phyloP scores from a whole-genome alignment of 2,329 filamentous ascomycete species.

The Teratosphaeria epicoccoides region DNA sequence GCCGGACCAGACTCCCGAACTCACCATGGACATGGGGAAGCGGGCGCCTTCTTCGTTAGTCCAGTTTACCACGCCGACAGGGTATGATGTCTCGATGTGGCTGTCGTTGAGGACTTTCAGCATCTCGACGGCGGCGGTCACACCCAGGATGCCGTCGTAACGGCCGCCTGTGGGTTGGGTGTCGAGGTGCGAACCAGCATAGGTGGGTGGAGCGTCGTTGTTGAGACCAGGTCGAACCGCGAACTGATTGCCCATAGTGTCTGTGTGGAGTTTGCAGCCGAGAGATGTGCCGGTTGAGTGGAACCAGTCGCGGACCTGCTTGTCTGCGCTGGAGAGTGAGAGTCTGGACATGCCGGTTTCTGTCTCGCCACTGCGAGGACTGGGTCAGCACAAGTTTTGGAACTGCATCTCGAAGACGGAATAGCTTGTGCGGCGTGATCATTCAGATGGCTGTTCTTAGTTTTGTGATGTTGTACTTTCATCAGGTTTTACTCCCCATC shows the following conservation, averaged over 20 bases:
- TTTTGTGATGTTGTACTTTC: slow-evolving; percentile 10
- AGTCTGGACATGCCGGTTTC: slow-evolving; percentile 71
- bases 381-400: neutral
- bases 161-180: slow-evolving; percentile 51
- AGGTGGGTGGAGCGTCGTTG: slow-evolving; percentile 37
- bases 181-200: slow-evolving; percentile 40
- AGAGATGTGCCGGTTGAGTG: slow-evolving; percentile 50
- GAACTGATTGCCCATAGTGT: slow-evolving; percentile 74
- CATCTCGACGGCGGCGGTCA: slow-evolving; percentile 63
- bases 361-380: slow-evolving; percentile 28
- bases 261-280: slow-evolving; percentile 57
- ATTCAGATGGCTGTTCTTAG: slow-evolving; percentile 20
- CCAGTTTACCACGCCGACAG: slow-evolving; percentile 68
- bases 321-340: slow-evolving; percentile 60
- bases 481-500: slow-evolving; percentile 7
- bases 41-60: slow-evolving; percentile 76
- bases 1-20: slow-evolving; percentile 69
- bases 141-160: slow-evolving; percentile 68
- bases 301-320: slow-evolving; percentile 66
- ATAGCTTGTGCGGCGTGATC: neutral
- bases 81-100: slow-evolving; percentile 56
- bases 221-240: slow-evolving; percentile 55
- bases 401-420: neutral
- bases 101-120: slow-evolving; percentile 58
- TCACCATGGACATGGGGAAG: slow-evolving; percentile 64